phyloP scores from a whole-genome alignment of 495 filamentous ascomycete genomes.

The Daldinia loculata region DNA sequence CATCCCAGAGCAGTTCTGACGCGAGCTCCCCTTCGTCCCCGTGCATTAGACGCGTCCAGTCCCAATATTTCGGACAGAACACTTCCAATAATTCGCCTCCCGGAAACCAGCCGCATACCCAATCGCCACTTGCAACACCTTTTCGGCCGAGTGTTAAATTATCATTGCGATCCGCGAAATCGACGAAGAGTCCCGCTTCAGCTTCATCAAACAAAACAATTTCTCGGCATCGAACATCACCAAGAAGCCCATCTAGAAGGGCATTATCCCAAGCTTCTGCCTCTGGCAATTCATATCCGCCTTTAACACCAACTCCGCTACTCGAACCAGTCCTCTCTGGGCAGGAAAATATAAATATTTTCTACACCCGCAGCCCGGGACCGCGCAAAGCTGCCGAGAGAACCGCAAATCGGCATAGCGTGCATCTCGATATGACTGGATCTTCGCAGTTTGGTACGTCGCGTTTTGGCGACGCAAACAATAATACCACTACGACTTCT shows the following conservation, averaged over 20 bases:
- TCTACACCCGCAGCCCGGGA: conserved; percentile 50
- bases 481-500: conserved; percentile 52
- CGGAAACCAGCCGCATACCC: conserved; percentile 44
- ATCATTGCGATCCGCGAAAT: conserved; percentile 60
- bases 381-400: conserved; percentile 56
- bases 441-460: conserved; percentile 58
- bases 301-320: conserved; percentile 55
- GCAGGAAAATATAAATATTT: conserved; percentile 65
- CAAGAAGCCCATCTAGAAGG: conserved; percentile 78
- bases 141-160: conserved; percentile 59
- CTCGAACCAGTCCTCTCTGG: conserved; percentile 46
- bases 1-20: conserved; percentile 51
- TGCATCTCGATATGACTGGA: conserved; percentile 59
- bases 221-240: conserved; percentile 65
- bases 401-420: conserved; percentile 52
- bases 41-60: conserved; percentile 44
- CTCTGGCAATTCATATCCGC: conserved; percentile 71
- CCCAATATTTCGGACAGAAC: conserved; percentile 41
- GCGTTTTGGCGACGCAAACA: conserved; percentile 54
- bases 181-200: conserved; percentile 48
- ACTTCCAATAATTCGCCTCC: conserved; percentile 28
- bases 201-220: conserved; percentile 56
- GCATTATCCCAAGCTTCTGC: conserved; percentile 74
- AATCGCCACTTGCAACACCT: conserved; percentile 48
- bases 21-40: conserved; percentile 40